phyloP scores from a whole-genome alignment of 2,329 filamentous ascomycete species.

The Pyrenochaeta sp. region DNA sequence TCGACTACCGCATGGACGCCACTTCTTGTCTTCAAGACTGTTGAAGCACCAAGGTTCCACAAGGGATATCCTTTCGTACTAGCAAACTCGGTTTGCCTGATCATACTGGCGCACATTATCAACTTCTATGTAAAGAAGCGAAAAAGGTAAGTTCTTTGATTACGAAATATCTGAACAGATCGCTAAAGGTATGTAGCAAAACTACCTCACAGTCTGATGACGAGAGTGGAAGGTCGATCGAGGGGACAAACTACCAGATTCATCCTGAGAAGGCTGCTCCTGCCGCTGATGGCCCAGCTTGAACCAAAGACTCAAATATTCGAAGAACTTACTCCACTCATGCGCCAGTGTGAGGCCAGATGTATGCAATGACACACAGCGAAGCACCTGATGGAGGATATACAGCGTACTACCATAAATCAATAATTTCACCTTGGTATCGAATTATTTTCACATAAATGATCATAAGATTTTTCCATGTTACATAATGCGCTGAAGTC shows the following conservation, averaged over 20 bases:
- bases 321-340: too few relatives aligned
- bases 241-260: slow-evolving; percentile 4
- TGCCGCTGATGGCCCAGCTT: slow-evolving; percentile 4
- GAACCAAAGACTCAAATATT: background rate
- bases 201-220: slow-evolving; percentile 3
- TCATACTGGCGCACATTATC: slow-evolving; percentile 34
- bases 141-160: slow-evolving; percentile 10
- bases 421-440: too few relatives aligned
- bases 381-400: too few relatives aligned
- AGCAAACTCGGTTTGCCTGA: slow-evolving; percentile 50
- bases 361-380: too few relatives aligned
- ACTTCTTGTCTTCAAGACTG: slow-evolving; percentile 60
- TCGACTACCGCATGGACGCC: slow-evolving; percentile 66
- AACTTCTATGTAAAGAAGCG: slow-evolving; percentile 19
- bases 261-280: slow-evolving; percentile 6
- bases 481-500: background rate
- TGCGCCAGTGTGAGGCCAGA: too few relatives aligned
- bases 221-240: slow-evolving; percentile 15
- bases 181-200: slow-evolving; percentile 3
- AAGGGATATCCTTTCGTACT: slow-evolving; percentile 56
- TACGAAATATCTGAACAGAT: background rate
- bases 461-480: background rate
- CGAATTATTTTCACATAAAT: too few relatives aligned
- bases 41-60: slow-evolving; percentile 54
- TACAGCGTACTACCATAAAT: too few relatives aligned